Evolutionary conservation across 768 basidiomycete species (phyloP), one percentile per base, ranked within the genome.

Genomic region (Suillus subaureus): DNA sequence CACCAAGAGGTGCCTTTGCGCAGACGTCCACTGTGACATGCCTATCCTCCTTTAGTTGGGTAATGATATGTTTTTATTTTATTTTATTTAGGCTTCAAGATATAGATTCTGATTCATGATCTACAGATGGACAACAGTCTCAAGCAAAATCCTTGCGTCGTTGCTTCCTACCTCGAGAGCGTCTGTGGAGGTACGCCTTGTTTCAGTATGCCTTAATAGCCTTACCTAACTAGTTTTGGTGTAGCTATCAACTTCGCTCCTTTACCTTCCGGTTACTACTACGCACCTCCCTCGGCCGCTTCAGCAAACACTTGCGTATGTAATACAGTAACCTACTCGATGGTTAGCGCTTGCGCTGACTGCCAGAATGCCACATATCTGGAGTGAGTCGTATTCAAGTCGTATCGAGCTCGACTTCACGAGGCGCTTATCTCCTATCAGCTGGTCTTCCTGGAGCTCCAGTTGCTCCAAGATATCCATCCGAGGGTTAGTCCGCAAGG

Each of bases 271-370:
- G 67, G 64, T 37, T 78, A 23, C 33, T 66, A 68, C 40, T 75
- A 74, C 73, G 66, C 66, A 65, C 67, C 77, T 72, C 71, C 87
- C 74, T 75, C 72, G 64, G 56, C n/a, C 37, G 54, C 61, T 55
- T 43, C 72, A 37, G 16, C 63, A 63, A 70, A 78, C 58, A 54
- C 74, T 9, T 88, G 88, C 66, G 78, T 81, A 68, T 89, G 88
- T 70, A 88, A 79, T 70, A 81, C 85, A 11, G 83, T 88, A 35
- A 80, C 81, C 3, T 89, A 88, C 67, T 84, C 81, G 13, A 66
- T 85, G 35, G 78, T 88, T 67, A 83, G 82, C 64, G 87, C 88
- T 13, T 89, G 88, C 73, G 84, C 80, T 23, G 71, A 80, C 45
- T 89, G 88, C 71, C 88, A 89, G 70, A 80, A n/a, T n/a, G n/a